Conservation (phyloP, 176 grass and related monocot genomes). For the Eleusine indica region DNA sequence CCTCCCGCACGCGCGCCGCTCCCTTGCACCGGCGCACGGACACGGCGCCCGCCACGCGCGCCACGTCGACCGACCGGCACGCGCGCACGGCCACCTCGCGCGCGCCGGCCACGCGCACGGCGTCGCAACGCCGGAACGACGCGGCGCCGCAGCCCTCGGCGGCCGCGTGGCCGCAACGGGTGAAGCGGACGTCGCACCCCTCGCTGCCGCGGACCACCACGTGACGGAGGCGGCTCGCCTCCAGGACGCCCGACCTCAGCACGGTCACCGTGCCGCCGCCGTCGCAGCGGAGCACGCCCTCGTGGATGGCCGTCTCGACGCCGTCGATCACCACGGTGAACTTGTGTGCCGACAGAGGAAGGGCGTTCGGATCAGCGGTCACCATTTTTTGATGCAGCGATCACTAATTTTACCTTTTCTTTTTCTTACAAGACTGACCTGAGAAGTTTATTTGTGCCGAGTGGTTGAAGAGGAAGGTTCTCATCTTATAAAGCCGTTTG, state of each 20-base stretch:
- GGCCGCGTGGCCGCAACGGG: conserved; percentile 49
- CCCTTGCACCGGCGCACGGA: conserved; percentile 46
- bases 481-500: background rate
- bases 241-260: conserved; percentile 45
- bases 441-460: background rate
- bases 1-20: too few species aligned
- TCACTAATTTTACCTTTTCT: background rate
- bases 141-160: conserved; percentile 48
- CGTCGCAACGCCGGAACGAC: conserved; percentile 48
- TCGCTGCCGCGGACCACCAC: conserved; percentile 38
- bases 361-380: conserved; percentile 35
- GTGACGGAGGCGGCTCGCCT: conserved; percentile 24
- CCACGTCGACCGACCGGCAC: conserved; percentile 54
- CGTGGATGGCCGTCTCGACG: conserved; percentile 49
- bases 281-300: conserved; percentile 52
- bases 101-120: conserved; percentile 47
- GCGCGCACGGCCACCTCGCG: conserved; percentile 41
- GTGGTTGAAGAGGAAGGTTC: background rate
- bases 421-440: background rate
- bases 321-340: conserved; percentile 64
- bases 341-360: background rate
- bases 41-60: conserved; percentile 44
- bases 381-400: conserved; percentile 28
- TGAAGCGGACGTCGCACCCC: conserved; percentile 38
- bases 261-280: conserved; percentile 49